Percentiles rank a stretch among this genome's conserved stretches.
phyloP scores from a whole-genome alignment of 768 basidiomycete genomes.

The Megacollybia marginata region DNA sequence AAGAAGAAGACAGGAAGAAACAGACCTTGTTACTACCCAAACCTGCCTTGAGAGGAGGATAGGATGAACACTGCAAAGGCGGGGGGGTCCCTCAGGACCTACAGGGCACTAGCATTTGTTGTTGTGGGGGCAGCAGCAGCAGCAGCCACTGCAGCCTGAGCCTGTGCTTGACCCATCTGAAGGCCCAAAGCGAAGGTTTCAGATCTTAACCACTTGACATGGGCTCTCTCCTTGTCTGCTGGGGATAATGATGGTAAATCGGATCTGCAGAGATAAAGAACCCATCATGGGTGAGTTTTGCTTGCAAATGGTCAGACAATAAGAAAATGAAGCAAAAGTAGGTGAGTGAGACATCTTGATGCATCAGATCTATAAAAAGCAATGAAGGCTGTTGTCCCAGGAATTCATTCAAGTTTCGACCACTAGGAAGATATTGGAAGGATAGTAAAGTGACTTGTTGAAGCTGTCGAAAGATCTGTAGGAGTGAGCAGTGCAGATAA shows the following conservation, averaged over 20 bases:
- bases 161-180: not conserved
- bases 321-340: not conserved
- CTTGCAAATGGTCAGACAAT: not conserved
- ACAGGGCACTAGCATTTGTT: too few relatives aligned
- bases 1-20: too few relatives aligned
- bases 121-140: too few relatives aligned
- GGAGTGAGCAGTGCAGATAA: constrained; percentile 68
- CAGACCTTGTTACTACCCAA: constrained; percentile 40
- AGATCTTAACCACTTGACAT: constrained; percentile 37
- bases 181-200: constrained; percentile 12
- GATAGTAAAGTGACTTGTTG: constrained; percentile 33
- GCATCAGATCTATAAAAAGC: constrained; percentile 15
- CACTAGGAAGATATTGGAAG: constrained; percentile 36
- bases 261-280: too few relatives aligned
- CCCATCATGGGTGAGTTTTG: not conserved
- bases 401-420: constrained; percentile 23
- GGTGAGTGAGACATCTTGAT: constrained; percentile 30
- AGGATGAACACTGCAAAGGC: not conserved
- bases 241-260: too few relatives aligned
- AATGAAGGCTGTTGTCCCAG: too few relatives aligned
- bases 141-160: too few relatives aligned
- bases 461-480: constrained; percentile 57
- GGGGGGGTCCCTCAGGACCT: too few relatives aligned
- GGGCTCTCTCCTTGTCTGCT: constrained; percentile 8
- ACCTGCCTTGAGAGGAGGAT: constrained; percentile 2